These are phyloP conservation scores for Mycosphaerella arachidis DNA, from an alignment of 2,329 filamentous ascomycete species.

Conservation along the genomic window DNA sequence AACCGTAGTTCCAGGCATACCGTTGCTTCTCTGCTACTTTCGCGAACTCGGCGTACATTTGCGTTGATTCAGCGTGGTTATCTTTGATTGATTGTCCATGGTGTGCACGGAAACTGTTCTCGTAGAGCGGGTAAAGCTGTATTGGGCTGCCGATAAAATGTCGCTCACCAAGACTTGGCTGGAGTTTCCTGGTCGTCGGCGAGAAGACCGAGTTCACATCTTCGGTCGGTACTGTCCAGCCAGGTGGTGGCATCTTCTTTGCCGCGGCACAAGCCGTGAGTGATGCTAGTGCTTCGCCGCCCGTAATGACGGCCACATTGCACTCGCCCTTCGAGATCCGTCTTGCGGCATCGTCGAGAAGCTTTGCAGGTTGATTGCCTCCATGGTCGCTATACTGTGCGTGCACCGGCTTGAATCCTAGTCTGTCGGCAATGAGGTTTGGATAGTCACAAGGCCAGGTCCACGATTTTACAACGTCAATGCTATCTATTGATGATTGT, in stretches of 20 bases:
- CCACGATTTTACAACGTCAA: constrained; percentile 60
- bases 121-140: constrained; percentile 56
- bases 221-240: constrained; percentile 53
- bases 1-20: constrained; percentile 56
- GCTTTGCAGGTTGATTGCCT: constrained; percentile 57
- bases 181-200: constrained; percentile 45
- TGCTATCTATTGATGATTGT: constrained; percentile 50
- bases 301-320: constrained; percentile 56
- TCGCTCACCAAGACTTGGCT: constrained; percentile 25
- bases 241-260: constrained; percentile 53
- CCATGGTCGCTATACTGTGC: constrained; percentile 55
- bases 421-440: constrained; percentile 46
- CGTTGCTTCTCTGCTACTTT: constrained; percentile 51
- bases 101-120: constrained; percentile 58
- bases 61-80: constrained; percentile 57
- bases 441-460: constrained; percentile 63
- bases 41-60: constrained; percentile 59
- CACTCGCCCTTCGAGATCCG: constrained; percentile 52
- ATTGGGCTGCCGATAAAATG: constrained; percentile 61
- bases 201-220: constrained; percentile 47
- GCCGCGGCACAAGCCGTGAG: constrained; percentile 50
- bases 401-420: constrained; percentile 48
- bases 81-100: constrained; percentile 50
- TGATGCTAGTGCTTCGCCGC: constrained; percentile 62
- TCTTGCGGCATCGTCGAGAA: constrained; percentile 61